Conservation (phyloP, 2,329 filamentous ascomycete species). For the Cladosporium sp. region DNA sequence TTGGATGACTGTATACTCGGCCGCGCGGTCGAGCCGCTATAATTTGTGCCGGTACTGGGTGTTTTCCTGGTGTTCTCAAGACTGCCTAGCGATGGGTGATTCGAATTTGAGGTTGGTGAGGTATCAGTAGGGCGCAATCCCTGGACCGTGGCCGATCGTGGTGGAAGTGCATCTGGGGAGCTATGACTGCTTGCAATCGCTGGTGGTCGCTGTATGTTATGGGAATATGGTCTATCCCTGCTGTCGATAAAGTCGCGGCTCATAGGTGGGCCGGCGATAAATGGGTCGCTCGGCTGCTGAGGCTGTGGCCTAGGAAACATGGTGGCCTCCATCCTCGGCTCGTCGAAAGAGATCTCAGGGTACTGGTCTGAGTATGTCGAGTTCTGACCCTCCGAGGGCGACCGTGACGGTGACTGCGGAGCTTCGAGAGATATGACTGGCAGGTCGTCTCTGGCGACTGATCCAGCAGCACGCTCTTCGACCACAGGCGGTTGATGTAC, state of each 20-base stretch:
- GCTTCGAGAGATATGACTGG: background rate
- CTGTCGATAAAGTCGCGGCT: conserved; percentile 29
- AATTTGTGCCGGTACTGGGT: conserved; percentile 17
- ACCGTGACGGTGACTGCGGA: background rate
- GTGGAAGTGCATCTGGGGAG: conserved; percentile 19
- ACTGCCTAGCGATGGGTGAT: background rate
- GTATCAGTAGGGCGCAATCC: background rate
- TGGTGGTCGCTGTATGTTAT: conserved; percentile 11
- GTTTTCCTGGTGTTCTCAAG: background rate
- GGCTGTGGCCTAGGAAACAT: conserved; percentile 10
- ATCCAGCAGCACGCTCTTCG: background rate
- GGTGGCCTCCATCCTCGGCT: conserved; percentile 12
- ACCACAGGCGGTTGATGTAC: background rate
- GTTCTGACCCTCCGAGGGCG: background rate
- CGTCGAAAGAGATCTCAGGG: conserved; percentile 11
- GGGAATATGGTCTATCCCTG: conserved; percentile 28
- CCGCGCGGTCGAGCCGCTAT: conserved; percentile 23
- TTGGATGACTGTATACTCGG: conserved; percentile 21
- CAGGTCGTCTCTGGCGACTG: background rate
- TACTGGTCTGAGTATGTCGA: background rate
- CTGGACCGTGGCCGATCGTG: background rate
- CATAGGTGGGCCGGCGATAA: conserved; percentile 22
- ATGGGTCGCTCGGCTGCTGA: background rate
- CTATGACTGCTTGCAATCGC: conserved; percentile 18
- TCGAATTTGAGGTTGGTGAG: background rate